Evolutionary conservation across 2,329 filamentous ascomycete genomes (phyloP).

Genomic region (Curvularia eragrostidis): DNA sequence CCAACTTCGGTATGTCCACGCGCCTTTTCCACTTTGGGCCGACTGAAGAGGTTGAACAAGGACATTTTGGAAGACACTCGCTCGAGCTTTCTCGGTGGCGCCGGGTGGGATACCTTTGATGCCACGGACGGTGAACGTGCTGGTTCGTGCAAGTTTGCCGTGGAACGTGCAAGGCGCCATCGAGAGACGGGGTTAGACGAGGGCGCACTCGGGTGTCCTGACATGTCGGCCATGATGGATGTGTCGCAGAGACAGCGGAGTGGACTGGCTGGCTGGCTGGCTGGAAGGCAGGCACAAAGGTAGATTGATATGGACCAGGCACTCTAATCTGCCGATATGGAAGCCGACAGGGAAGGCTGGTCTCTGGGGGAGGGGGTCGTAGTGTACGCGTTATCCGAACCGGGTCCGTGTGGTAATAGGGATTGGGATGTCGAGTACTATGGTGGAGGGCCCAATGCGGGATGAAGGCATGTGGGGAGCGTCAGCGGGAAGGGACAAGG

Average conservation of each 20-base stretch:
- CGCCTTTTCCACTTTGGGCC: constrained; percentile 57
- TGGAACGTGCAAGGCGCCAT: constrained; percentile 49
- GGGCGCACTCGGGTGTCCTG: constrained; percentile 23
- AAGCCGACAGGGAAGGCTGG: constrained; percentile 22
- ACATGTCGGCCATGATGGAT: constrained; percentile 24
- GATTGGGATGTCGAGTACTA: constrained; percentile 11
- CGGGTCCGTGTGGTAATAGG: neutral
- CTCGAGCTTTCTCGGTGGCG: constrained; percentile 39
- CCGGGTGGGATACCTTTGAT: constrained; percentile 15
- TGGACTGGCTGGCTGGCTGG: neutral
- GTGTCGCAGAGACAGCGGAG: constrained; percentile 5
- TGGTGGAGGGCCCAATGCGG: constrained; percentile 24
- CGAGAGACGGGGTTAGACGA: constrained; percentile 33
- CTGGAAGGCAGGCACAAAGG: constrained; percentile 8
- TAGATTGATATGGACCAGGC: constrained; percentile 17
- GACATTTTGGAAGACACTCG: constrained; percentile 54
- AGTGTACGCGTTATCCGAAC: constrained; percentile 6
- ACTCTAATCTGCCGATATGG: constrained; percentile 10
- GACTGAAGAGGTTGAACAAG: constrained; percentile 58
- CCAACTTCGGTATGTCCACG: constrained; percentile 56
- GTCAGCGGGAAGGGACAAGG: constrained; percentile 28
- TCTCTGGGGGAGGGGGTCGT: neutral
- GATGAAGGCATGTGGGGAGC: constrained; percentile 22
- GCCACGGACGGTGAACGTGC: constrained; percentile 18
- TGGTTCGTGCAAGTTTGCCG: constrained; percentile 38